phyloP scores from a whole-genome alignment of 2,329 filamentous ascomycete species.

The Alternaria solani region DNA sequence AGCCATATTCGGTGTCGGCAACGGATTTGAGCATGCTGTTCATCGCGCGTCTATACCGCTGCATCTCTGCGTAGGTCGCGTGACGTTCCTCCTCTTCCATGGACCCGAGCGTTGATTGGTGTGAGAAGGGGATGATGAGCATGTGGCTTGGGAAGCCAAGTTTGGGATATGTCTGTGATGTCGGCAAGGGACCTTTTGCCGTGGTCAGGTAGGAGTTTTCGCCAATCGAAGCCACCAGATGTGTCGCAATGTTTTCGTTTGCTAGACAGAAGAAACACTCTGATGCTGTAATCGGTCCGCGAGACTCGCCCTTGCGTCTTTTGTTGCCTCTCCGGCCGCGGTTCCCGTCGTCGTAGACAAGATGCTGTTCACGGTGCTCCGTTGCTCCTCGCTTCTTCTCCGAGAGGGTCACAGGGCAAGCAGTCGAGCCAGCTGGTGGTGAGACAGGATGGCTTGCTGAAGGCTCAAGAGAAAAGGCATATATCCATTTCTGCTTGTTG shows the following conservation, averaged over 20 bases:
- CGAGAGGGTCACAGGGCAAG: constrained; percentile 71
- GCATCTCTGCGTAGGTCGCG: constrained; percentile 81
- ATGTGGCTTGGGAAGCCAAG: constrained; percentile 84
- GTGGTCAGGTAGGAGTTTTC: constrained; percentile 88
- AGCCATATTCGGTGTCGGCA: constrained; percentile 69
- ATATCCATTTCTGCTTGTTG: constrained; percentile 80
- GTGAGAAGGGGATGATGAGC: constrained; percentile 87
- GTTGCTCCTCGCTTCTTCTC: constrained; percentile 66
- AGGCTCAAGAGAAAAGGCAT: constrained; percentile 72
- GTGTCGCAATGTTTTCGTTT: constrained; percentile 81
- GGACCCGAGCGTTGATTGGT: constrained; percentile 75
- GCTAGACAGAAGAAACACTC: constrained; percentile 96
- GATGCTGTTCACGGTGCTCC: constrained; percentile 43
- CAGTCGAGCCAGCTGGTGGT: constrained; percentile 75
- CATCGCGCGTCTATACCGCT: constrained; percentile 76
- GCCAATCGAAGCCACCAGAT: constrained; percentile 90
- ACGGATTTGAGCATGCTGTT: constrained; percentile 75
- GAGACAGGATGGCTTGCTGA: constrained; percentile 66
- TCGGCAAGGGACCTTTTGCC: constrained; percentile 87
- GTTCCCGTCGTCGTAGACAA: constrained; percentile 48
- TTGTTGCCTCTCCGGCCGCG: constrained; percentile 52
- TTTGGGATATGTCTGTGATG: constrained; percentile 72
- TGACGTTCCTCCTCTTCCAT: constrained; percentile 68
- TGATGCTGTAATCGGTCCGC: constrained; percentile 63
- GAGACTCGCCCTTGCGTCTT: constrained; percentile 44